Base-by-base conservation (phyloP, 257 asterid genomes). In the Primulina tabacum region DNA sequence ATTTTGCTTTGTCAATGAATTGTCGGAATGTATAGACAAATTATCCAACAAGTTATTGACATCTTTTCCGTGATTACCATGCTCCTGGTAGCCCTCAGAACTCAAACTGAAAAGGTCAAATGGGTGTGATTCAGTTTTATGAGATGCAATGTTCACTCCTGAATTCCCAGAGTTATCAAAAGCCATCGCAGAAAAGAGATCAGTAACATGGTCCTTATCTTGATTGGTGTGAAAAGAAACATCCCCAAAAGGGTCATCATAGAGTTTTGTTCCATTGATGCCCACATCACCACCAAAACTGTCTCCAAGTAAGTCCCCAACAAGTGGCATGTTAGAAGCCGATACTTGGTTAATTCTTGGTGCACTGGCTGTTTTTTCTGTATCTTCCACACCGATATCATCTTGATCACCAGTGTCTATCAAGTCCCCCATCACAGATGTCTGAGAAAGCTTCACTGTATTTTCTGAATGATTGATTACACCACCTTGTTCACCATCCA, bases 211-310 rank as follows among this genome's bases (percentile, higher is more conserved):
- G 75, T 75, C 89, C 68, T 80, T 86, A 65, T 75, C 82, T 77
- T 70, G 80, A 81, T 69, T 71, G 75, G 21, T 76, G 83, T 86
- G 88, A 60, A 94, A 94, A 11, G 96, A 88, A 74, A 94, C 99
- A 78, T 89, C 97, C 21, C 95, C 97, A 78, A 94, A 94, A 62
- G 97, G 97, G 80, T 94, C 99, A 75, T 87, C 96, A 64, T 85
- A 92, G 65, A 73, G 76, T 59, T 81, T 84, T 53, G 78, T 87
- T 71, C 60, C 84, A 37, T 67, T 58, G 67, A 79, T 72, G 74
- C 77, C 73, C 66, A 73, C 81, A 73, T 72, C 70, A 38, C 75
- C 79, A 30, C 73, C 78, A 68, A 75, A 68, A 75, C 75, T 73
- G 81, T 73, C 92, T 30, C 90, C 95, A 73, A 91, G 87, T 62